Evolutionary conservation across 306 rosid species (phyloP).

Genomic region (Gleditsia sinensis): DNA sequence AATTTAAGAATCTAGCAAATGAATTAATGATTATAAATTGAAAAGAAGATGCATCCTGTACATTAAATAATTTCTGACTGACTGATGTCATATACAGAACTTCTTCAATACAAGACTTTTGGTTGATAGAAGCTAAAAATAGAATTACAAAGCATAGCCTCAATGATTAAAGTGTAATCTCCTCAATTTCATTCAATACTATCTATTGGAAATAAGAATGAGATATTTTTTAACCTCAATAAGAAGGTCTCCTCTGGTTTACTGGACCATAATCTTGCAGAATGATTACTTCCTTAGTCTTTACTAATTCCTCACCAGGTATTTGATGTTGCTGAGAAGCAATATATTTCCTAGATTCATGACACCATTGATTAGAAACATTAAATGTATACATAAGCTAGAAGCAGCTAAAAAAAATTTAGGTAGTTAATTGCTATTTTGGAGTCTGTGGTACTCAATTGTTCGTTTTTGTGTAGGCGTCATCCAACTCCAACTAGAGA

Average conservation of each 20-base stretch:
- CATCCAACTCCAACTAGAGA: constrained; percentile 91
- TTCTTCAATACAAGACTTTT: neutral
- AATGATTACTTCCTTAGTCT: neutral
- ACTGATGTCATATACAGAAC: neutral
- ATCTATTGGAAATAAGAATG: neutral
- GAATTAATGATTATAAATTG: constrained; percentile 3
- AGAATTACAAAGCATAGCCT: neutral
- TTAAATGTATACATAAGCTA: constrained; percentile 2
- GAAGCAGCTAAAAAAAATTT: constrained; percentile 19
- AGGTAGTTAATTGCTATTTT: constrained; percentile 19
- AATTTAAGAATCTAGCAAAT: neutral
- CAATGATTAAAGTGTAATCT: neutral
- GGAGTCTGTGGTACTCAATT: constrained; percentile 16
- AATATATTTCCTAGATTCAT: constrained; percentile 18
- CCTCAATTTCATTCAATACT: neutral
- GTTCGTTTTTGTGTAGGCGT: constrained; percentile 62
- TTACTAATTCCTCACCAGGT: neutral
- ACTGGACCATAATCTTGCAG: neutral
- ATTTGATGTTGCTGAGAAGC: constrained; percentile 6
- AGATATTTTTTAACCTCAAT: neutral
- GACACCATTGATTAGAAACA: constrained; percentile 14
- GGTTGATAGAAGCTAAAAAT: neutral
- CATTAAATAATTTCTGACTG: neutral
- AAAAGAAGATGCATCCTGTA: neutral
- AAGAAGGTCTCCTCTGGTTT: neutral